phyloP scores from a whole-genome alignment of 148 eudicot species.

The Rhododendron ferrugineum region DNA sequence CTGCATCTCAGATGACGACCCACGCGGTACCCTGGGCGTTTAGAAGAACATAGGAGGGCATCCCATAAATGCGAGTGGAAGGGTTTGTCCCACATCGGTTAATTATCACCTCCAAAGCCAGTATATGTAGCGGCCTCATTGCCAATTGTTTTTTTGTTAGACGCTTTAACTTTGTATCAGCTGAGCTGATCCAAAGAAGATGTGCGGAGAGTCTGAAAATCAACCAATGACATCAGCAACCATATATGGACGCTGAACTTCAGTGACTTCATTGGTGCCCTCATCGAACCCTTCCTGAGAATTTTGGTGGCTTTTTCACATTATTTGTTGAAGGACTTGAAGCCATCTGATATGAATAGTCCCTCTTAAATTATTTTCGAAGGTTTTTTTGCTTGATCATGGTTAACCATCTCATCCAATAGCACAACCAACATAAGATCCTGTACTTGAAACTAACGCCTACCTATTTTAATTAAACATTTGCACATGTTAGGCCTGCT shows the following conservation, averaged over 20 bases:
- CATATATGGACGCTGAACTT: neutral
- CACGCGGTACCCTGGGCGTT: neutral
- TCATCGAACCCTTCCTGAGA: neutral
- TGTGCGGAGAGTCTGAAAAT: neutral
- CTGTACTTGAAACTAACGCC: neutral
- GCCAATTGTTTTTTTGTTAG: neutral
- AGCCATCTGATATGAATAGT: neutral
- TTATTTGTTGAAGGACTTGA: neutral
- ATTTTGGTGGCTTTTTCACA: neutral
- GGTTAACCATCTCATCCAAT: neutral
- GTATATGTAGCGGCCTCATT: neutral
- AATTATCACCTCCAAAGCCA: neutral
- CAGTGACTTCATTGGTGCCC: neutral
- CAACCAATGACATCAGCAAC: neutral
- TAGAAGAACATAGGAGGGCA: neutral
- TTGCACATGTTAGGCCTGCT: too few species aligned
- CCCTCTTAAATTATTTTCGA: too few species aligned
- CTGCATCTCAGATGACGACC: neutral
- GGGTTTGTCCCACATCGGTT: neutral
- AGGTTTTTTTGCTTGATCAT: neutral
- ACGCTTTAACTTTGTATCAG: neutral
- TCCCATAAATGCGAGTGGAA: neutral
- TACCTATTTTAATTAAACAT: neutral
- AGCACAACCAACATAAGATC: neutral
- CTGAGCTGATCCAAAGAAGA: neutral